Evolutionary conservation across 1,139 yeast species (phyloP).

Genomic region (Candida glucosophila): DNA sequence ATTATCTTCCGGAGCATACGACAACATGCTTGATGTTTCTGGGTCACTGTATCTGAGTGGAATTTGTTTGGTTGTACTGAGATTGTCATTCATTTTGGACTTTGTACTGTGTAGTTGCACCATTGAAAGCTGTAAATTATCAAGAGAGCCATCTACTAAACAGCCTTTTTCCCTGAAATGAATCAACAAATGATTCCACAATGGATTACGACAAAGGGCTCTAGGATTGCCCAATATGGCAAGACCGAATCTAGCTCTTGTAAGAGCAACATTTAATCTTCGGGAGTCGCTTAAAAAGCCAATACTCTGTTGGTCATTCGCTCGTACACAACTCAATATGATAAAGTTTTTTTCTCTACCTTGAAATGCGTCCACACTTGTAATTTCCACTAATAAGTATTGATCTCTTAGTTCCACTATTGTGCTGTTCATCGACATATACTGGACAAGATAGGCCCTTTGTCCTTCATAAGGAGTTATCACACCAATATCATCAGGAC

Average conservation of each 20-base stretch:
- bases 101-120: slow-evolving; percentile 39
- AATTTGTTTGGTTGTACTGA: slow-evolving; percentile 5
- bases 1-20: slow-evolving; percentile 23
- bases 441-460: slow-evolving; percentile 71
- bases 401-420: slow-evolving; percentile 48
- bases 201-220: slow-evolving; percentile 57
- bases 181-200: slow-evolving; percentile 74
- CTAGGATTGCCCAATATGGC: slow-evolving; percentile 80
- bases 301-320: slow-evolving; percentile 72
- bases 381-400: slow-evolving; percentile 73
- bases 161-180: slow-evolving; percentile 83
- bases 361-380: slow-evolving; percentile 93
- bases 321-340: slow-evolving; percentile 84
- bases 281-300: slow-evolving; percentile 89
- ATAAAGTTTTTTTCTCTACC: slow-evolving; percentile 93
- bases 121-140: slow-evolving; percentile 64
- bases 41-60: slow-evolving; percentile 13
- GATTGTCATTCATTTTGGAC: slow-evolving; percentile 3
- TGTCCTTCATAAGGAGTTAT: slow-evolving; percentile 96
- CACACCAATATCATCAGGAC: slow-evolving; percentile 79
- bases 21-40: slow-evolving; percentile 42
- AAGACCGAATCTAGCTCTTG: slow-evolving; percentile 84
- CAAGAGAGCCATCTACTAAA: slow-evolving; percentile 87
- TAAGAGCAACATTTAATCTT: slow-evolving; percentile 85
- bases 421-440: slow-evolving; percentile 68